Evolutionary conservation across 2,329 filamentous ascomycete genomes (phyloP), one percentile per base, ranked within the genome.

Genomic region (Ophiostoma himal-ulmi): DNA sequence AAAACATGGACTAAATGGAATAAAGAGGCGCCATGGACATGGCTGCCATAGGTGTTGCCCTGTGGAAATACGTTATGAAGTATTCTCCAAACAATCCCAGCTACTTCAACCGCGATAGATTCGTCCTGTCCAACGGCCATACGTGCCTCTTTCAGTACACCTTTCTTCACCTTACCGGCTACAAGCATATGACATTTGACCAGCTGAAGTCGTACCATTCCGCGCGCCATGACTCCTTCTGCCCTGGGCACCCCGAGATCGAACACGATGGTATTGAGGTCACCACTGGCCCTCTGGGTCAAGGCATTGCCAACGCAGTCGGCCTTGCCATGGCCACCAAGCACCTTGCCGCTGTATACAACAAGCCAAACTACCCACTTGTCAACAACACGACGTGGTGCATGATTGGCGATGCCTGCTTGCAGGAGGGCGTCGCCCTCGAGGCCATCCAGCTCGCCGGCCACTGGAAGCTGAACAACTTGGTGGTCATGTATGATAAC

Each of bases 121-220:
- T 89, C 74, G 83, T 89, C 7, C 80, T 89, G 13, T 88, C 86
- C 30, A 89, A 89, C 73, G 87, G 81, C n/a, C 85, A 86, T 73
- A 81, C 83, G 0, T 84, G 83, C 74, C 78, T 87, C 30, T 86
- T 85, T 72, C 83, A 85, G 71, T 87, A 87, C 76, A 76, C 78
- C 0, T 83, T 87, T 72, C 77, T 85, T 10, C 83, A 88, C 71
- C 79, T 87, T 11, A 78, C 79, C 0, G 85, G 85, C 65, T 86
- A 85, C 77, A 81, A 82, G 72, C 77, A 77, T 71, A 85, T 85
- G 85, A 86, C 85, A 0, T 75, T 86, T 8, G 84, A 87, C 6
- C 83, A 87, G 75, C 80, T 88, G 68, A 86, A 85, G 75, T 82
- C 81, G 1, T 87, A 88, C 71, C 80, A 69, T 30, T 71, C 44